Conservation (phyloP, 768 basidiomycete species). For the Mycena polygramma region DNA sequence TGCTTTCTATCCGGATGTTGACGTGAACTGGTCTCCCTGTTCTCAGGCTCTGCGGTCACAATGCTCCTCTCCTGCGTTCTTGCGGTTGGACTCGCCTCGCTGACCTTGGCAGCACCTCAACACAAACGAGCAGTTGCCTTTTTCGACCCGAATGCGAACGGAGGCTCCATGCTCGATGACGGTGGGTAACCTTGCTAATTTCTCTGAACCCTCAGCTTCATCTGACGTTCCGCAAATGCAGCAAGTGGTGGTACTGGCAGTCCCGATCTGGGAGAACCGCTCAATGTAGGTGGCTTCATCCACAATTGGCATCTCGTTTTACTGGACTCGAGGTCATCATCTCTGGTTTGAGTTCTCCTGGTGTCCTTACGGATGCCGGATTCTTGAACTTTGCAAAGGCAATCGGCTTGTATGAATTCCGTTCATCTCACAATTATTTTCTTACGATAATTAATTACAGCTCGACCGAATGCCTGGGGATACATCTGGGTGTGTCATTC, state of each 20-base stretch:
- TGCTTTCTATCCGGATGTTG: neutral
- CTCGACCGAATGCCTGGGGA: constrained; percentile 35
- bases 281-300: constrained; percentile 67
- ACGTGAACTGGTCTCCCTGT: constrained; percentile 24
- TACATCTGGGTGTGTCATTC: constrained; percentile 28
- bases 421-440: constrained; percentile 49
- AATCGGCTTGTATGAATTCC: constrained; percentile 68
- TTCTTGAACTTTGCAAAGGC: constrained; percentile 71
- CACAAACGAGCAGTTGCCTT: constrained; percentile 46
- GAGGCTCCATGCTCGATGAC: constrained; percentile 77
- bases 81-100: constrained; percentile 17
- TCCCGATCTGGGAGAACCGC: constrained; percentile 74
- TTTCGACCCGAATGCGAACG: constrained; percentile 60
- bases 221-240: neutral
- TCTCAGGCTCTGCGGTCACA: constrained; percentile 1
- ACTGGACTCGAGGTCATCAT: constrained; percentile 64
- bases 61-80: constrained; percentile 26
- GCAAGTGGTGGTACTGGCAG: constrained; percentile 20
- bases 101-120: constrained; percentile 19
- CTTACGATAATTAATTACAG: constrained; percentile 15
- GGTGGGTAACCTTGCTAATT: constrained; percentile 43
- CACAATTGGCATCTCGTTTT: constrained; percentile 46
- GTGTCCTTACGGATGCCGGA: constrained; percentile 67
- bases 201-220: neutral
- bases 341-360: constrained; percentile 71